These are phyloP conservation scores for Haematococcus lacustris DNA, from an alignment of 139 green algal species.

Conservation along the genomic window DNA sequence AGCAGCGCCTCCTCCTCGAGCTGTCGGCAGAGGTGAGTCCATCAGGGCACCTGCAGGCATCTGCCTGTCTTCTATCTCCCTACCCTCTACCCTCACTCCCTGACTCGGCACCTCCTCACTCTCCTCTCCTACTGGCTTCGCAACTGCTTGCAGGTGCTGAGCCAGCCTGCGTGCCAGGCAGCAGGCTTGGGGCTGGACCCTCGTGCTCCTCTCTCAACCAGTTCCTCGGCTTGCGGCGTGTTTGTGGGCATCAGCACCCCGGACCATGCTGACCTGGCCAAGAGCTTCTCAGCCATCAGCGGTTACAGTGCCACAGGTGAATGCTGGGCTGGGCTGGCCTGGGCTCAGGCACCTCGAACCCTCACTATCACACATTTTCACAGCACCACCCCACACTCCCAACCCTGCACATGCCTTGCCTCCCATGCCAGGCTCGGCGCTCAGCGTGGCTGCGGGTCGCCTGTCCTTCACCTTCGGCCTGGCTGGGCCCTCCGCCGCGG, in stretches of 20 bases:
- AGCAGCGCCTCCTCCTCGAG: constrained; percentile 82
- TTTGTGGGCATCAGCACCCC: constrained; percentile 47
- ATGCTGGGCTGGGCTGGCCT: too few species aligned
- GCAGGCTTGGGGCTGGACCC: not conserved
- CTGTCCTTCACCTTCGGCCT: constrained; percentile 75
- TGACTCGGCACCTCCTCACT: too few species aligned
- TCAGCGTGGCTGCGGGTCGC: constrained; percentile 66
- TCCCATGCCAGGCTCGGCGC: constrained; percentile 34
- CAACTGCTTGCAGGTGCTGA: not conserved
- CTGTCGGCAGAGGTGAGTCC: constrained; percentile 21
- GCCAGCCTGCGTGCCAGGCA: not conserved
- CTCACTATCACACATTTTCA: too few species aligned
- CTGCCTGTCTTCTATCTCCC: too few species aligned
- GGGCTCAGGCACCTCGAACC: too few species aligned
- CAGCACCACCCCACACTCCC: not conserved
- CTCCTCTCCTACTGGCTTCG: not conserved
- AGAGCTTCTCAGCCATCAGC: constrained; percentile 33
- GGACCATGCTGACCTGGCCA: constrained; percentile 49
- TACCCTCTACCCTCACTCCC: too few species aligned
- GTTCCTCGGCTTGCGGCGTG: constrained; percentile 28
- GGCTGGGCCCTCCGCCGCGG: constrained; percentile 50
- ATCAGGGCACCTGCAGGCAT: not conserved
- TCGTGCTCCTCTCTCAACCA: too few species aligned
- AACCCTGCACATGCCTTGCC: not conserved
- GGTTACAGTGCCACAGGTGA: constrained; percentile 55